Evolutionary conservation across 2,329 filamentous ascomycete species (phyloP).

Genomic region (Colletotrichum kahawae): DNA sequence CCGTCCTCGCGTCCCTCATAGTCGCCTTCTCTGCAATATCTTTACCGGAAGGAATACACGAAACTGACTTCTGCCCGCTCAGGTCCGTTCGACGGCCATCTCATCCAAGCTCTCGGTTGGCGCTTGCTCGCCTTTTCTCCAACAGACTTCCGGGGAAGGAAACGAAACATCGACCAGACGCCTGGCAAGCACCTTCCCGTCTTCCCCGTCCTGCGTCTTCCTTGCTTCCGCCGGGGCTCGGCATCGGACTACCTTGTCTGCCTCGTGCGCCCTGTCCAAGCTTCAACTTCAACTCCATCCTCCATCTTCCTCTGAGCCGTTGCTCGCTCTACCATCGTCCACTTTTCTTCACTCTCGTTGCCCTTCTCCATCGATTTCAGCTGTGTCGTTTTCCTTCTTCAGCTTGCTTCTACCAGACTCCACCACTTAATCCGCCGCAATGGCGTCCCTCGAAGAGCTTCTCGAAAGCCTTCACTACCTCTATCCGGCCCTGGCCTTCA

Average conservation of each 20-base stretch:
- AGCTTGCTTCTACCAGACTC: neutral
- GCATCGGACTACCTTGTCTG: neutral
- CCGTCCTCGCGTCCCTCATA: neutral
- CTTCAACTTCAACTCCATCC: neutral
- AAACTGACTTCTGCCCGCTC: neutral
- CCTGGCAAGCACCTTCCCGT: slow-evolving; percentile 8
- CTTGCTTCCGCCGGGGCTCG: neutral
- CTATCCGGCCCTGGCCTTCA: slow-evolving; percentile 61
- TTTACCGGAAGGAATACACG: neutral
- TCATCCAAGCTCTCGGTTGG: neutral
- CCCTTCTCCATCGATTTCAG: neutral
- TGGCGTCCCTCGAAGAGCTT: slow-evolving; percentile 31
- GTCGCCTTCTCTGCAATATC: neutral
- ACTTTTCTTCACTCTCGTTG: neutral
- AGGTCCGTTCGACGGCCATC: neutral
- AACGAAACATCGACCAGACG: slow-evolving; percentile 9
- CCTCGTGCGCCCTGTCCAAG: neutral
- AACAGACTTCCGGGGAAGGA: neutral
- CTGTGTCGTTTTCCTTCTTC: neutral
- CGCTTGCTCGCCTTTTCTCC: neutral
- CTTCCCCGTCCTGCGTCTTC: slow-evolving; percentile 1
- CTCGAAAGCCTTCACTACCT: slow-evolving; percentile 59
- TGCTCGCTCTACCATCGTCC: neutral
- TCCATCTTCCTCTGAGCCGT: neutral
- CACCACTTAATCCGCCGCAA: neutral